Conservation (phyloP, 208 protist genomes). For the Trypanosomatidae sp. region DNA sequence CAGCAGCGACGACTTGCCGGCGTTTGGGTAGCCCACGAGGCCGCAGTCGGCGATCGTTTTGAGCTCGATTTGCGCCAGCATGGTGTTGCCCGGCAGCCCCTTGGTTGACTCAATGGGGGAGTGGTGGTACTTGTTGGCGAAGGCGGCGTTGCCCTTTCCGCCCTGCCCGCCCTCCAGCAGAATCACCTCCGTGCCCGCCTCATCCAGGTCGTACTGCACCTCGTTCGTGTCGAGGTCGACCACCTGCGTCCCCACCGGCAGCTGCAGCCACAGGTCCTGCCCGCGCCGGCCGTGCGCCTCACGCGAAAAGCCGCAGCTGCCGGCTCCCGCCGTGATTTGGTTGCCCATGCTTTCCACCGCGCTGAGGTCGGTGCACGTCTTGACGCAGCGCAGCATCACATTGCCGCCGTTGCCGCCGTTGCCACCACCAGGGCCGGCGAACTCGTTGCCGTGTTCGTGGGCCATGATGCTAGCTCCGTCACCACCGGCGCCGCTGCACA, state of each 20-base stretch:
- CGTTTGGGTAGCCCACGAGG: constrained; percentile 92
- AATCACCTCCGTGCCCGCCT: constrained; percentile 71
- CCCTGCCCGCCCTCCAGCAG: constrained; percentile 91
- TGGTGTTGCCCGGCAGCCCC: constrained; percentile 89
- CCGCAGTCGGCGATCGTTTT: constrained; percentile 92
- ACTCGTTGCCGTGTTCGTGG: constrained; percentile 88
- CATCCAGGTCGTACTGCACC: constrained; percentile 83
- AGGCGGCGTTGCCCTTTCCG: constrained; percentile 90
- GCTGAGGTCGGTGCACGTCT: constrained; percentile 51
- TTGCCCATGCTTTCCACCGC: no score
- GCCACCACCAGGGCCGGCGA: constrained; percentile 89
- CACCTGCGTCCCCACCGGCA: constrained; percentile 85
- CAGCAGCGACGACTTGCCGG: constrained; percentile 92
- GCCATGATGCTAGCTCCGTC: constrained; percentile 90
- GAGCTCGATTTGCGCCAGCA: constrained; percentile 89
- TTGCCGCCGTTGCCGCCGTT: constrained; percentile 91
- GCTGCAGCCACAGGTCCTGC: constrained; percentile 72
- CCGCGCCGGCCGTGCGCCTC: constrained; percentile 74
- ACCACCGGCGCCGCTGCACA: constrained; percentile 80
- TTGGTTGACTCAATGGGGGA: constrained; percentile 88
- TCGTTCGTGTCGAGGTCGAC: constrained; percentile 92
- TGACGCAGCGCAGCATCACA: constrained; percentile 72
- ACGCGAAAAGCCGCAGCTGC: constrained; percentile 75
- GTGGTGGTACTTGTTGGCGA: constrained; percentile 89
- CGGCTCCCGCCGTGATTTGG: no score